Evolutionary conservation across 2,329 filamentous ascomycete genomes (phyloP).

Genomic region (Diaporthe aspalathi): DNA sequence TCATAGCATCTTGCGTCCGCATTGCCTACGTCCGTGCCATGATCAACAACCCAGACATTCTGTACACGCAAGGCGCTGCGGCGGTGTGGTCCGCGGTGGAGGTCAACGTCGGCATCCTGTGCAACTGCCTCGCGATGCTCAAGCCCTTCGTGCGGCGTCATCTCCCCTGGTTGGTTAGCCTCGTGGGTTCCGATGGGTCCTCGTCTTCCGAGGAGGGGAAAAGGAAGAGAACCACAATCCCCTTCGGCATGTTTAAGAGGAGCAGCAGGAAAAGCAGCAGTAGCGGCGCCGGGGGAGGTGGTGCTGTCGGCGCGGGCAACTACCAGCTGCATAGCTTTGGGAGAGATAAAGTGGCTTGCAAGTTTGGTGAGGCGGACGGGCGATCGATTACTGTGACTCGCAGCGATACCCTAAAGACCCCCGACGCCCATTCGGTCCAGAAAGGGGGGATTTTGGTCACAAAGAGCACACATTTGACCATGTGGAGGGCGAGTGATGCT

Average conservation of each 20-base stretch:
- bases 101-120: constrained; percentile 49
- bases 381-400: constrained; percentile 9
- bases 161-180: constrained; percentile 39
- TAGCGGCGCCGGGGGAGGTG: neutral
- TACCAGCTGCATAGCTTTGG: constrained; percentile 39
- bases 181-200: constrained; percentile 31
- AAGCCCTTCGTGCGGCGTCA: constrained; percentile 43
- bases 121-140: constrained; percentile 44
- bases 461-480: constrained; percentile 31
- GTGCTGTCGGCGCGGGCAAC: neutral
- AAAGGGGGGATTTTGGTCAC: constrained; percentile 35
- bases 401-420: neutral
- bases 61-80: constrained; percentile 43
- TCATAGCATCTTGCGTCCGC: constrained; percentile 45
- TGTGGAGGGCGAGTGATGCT: constrained; percentile 26
- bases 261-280: constrained; percentile 21
- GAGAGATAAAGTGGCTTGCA: constrained; percentile 22
- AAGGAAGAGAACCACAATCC: neutral
- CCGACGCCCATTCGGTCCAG: constrained; percentile 1
- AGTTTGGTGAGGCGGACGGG: neutral
- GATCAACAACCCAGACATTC: constrained; percentile 49
- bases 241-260: constrained; percentile 5
- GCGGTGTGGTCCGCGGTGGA: constrained; percentile 49
- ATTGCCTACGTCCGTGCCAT: constrained; percentile 44
- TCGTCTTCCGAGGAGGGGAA: neutral